A percentile compares a stretch with the other conserved stretches of the same genome.
phyloP scores from a whole-genome alignment of 2,329 filamentous ascomycete species.

The Botryotinia convoluta region DNA sequence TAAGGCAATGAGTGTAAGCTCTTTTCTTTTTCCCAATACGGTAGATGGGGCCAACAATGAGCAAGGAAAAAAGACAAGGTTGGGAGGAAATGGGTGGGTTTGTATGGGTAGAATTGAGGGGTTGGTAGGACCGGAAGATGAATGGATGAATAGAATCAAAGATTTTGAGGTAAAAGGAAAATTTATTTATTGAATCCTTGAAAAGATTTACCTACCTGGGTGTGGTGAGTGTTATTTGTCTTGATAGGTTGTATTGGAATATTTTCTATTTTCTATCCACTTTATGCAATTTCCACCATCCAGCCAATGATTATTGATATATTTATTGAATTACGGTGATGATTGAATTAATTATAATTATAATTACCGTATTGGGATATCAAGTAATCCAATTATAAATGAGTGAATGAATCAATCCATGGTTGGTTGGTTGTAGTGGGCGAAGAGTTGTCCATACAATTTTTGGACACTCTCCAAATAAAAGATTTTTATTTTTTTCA shows the following conservation, averaged over 20 bases:
- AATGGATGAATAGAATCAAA: background rate
- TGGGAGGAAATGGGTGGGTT: background rate
- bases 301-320: background rate
- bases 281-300: background rate
- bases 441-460: background rate
- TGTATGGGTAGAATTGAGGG: background rate
- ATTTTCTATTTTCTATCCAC: background rate
- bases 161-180: background rate
- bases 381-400: background rate
- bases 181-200: background rate
- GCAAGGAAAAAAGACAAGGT: background rate
- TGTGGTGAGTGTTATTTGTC: background rate
- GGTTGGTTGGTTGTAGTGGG: background rate
- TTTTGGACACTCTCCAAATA: background rate
- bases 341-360: background rate
- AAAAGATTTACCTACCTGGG: background rate
- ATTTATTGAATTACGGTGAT: background rate
- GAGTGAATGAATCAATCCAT: background rate
- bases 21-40: background rate
- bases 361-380: background rate
- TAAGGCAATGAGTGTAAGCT: background rate
- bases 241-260: background rate
- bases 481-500: background rate
- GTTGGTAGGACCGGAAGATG: background rate
- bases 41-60: background rate